Percentiles rank a stretch among this genome's conserved stretches.
Conservation (phyloP, 192 early-diverging fungal species). For the Linnemannia exigua region DNA sequence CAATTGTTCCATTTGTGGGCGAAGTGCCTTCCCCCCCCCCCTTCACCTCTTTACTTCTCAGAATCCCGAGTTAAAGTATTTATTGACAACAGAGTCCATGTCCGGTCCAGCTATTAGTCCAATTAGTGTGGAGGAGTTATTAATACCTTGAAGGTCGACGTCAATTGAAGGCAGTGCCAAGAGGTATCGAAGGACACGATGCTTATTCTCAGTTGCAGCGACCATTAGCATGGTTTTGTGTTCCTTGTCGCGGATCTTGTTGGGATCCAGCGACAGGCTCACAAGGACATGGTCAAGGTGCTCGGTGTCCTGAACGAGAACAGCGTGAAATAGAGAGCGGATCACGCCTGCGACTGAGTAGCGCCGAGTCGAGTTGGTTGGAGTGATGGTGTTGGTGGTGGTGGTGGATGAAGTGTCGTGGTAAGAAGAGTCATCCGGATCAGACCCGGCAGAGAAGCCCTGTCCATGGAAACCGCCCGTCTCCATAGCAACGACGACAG, state of each 20-base stretch:
- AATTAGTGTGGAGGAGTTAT: background rate
- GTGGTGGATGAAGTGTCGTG: slow-evolving; percentile 36
- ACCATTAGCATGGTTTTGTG: slow-evolving; percentile 61
- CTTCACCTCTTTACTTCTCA: no score
- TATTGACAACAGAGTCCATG: no score
- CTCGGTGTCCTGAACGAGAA: slow-evolving; percentile 54
- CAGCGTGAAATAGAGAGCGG: slow-evolving; percentile 57
- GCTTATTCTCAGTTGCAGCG: slow-evolving; percentile 57
- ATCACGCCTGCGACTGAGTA: slow-evolving; percentile 47
- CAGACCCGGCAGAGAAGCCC: background rate
- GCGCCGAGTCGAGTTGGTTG: slow-evolving; percentile 9
- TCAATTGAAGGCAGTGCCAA: slow-evolving; percentile 25
- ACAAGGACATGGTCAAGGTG: slow-evolving; percentile 54
- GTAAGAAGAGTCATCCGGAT: slow-evolving; percentile 38
- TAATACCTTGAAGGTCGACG: slow-evolving; percentile 51
- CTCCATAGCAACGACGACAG: slow-evolving; percentile 28
- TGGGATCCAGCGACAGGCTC: slow-evolving; percentile 41
- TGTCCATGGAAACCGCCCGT: slow-evolving; percentile 32
- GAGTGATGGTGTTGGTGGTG: slow-evolving; percentile 30
- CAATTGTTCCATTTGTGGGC: background rate
- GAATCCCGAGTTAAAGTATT: background rate
- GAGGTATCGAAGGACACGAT: slow-evolving; percentile 44
- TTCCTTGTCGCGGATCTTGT: slow-evolving; percentile 54
- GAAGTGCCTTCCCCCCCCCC: background rate
- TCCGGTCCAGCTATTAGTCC: background rate